Conservation (phyloP, 164 flowering plant species). For the Vitis amurensis region DNA sequence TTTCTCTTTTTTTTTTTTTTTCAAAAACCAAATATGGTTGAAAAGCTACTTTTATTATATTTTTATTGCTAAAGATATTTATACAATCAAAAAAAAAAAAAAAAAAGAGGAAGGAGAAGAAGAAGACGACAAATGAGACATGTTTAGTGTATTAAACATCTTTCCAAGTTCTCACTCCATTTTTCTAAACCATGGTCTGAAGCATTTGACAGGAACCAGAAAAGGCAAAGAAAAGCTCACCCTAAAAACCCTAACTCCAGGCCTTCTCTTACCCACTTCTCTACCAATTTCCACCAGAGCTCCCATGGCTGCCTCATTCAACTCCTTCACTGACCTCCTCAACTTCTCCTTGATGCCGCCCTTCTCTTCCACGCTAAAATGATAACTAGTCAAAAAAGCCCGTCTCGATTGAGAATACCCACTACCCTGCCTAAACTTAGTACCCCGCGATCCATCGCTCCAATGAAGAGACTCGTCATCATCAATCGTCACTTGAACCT, state of each 20-base stretch:
- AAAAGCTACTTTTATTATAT: too few species aligned
- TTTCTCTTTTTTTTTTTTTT: too few species aligned
- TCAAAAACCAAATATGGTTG: too few species aligned
- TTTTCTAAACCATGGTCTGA: constrained; percentile 1
- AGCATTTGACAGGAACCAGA: constrained; percentile 2
- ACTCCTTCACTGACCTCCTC: constrained; percentile 20
- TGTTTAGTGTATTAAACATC: too few species aligned
- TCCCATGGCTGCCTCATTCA: constrained; percentile 17
- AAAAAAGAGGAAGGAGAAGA: not conserved
- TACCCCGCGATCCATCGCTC: too few species aligned
- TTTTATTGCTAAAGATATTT: too few species aligned
- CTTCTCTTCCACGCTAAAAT: constrained; percentile 12
- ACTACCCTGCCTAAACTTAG: not conserved
- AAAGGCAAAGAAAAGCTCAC: not conserved
- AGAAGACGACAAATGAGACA: not conserved
- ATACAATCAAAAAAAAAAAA: not conserved
- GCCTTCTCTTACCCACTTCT: constrained; percentile 7
- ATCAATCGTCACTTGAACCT: not conserved
- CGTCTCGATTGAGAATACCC: constrained; percentile 29
- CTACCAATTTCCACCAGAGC: constrained; percentile 8
- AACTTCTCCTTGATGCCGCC: constrained; percentile 22
- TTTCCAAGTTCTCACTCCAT: not conserved
- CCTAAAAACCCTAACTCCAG: constrained; percentile 5
- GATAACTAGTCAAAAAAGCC: constrained; percentile 41
- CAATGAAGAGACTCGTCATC: not conserved